Base-by-base conservation (phyloP, 2,329 filamentous ascomycete genomes). In the Paradendryphiella salina region DNA sequence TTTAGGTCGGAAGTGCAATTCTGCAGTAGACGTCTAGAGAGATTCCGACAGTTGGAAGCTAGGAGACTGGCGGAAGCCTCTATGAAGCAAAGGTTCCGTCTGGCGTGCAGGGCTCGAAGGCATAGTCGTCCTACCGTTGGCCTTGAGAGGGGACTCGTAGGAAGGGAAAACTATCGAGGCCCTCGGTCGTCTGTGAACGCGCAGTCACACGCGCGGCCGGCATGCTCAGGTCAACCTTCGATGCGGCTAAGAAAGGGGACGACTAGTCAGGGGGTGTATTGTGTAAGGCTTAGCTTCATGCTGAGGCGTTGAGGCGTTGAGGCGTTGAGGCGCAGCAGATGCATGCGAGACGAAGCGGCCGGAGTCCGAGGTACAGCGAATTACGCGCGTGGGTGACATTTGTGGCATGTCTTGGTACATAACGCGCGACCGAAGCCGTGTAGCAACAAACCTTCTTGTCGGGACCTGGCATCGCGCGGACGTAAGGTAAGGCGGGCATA, bases 41-140 rank as follows among this genome's bases (percentile, higher is more conserved):
- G 13, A 23, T 34, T 13, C 35, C n/a, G 31, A 34, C 26, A 28
- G 15, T 21, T 28, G 4, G 15, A 13, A 20, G n/a, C 20, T 4
- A 14, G 31, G 42, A 15, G 36, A 23, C 11, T 1, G 11, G 18
- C 14, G 18, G 14, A 26, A 26, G 10, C 6, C 34, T 46, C 32
- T 8, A 52, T 38, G 6, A 15, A 31, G 50, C 39, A 49, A 15
- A 38, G 20, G 15, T 15, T 46, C 42, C 43, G 39, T n/a, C 34
- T 21, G 9, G 34, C 17, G 9, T 26, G 23, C 23, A 6, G 9
- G 23, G 7, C 8, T 10, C 6, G 23, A 26, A 26, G 23, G 23
- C 23, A 10, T 26, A 26, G 3, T 10, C 23, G 23, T 26, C 23
- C 7, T 10, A 26, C 23, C 8, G 23, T 26, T 26, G 23, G 23